Base-by-base conservation (phyloP, 495 filamentous ascomycete genomes). In the Penicillium lividum region DNA sequence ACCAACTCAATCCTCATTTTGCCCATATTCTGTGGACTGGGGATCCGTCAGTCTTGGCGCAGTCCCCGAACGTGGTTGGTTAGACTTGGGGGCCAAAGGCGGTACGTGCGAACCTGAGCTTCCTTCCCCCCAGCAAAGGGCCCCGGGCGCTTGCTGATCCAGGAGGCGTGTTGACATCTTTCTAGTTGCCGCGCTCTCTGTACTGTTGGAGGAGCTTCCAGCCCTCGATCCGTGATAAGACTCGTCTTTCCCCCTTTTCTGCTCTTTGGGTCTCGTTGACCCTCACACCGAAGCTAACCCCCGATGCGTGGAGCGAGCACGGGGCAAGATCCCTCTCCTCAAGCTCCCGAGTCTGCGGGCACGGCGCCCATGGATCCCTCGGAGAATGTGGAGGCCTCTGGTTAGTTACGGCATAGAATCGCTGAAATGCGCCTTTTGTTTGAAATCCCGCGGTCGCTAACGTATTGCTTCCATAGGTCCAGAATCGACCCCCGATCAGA, bases 251-350 rank as follows among this genome's bases (percentile, higher is more conserved):
- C 57, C 48, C 51, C 22, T 45, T 60, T 34, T 53, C 33, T 44
- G 51, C 38, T 44, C 16, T 29, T 47, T 46, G 46, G 22, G 57
- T 56, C 16, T 51, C 47, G 45, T 58, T 55, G 22, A 58, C 40
- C 51, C 57, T 51, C 57, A 29, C 68, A 57, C 10, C 27, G 5
- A 29, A 29, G 7, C 36, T 28, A n/a, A 67, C 59, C 66, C 68
- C 58, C 69, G 67, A 77, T 76, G 70, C 61, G 68, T 66, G 72
- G 72, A 68, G 67, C 64, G 60, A 77, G 67, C 63, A 67, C 66
- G 56, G 70, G 68, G 67, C 72, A 61, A 66, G 65, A 71, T 67
- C 59, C 70, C 59, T 64, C 64, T 44, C 66, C 67, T 54, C 64
- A 68, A 52, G 68, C 65, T 62, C 68, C 68, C 49, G 64, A 71